These are phyloP conservation scores for Evernia prunastri DNA, from an alignment of 495 filamentous ascomycete species.

Conservation along the genomic window DNA sequence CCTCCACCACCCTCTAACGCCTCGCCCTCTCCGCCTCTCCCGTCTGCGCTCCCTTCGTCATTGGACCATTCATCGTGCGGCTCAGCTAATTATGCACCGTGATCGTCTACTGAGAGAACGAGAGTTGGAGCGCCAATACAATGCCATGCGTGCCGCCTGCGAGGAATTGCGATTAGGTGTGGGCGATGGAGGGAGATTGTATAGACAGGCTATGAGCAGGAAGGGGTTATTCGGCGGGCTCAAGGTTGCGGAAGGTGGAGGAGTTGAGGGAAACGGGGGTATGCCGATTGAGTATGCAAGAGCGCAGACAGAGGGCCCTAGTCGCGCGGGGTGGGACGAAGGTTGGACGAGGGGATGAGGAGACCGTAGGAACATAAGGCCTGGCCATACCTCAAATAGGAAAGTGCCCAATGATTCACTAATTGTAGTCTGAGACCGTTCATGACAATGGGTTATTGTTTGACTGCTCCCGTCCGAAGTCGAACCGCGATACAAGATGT, in stretches of 20 bases:
- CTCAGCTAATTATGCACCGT: constrained; percentile 64
- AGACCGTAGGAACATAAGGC: neutral
- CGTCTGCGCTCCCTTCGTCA: constrained; percentile 86
- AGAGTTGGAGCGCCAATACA: constrained; percentile 67
- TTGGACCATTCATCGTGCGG: constrained; percentile 98
- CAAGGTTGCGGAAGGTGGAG: constrained; percentile 17
- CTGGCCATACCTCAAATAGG: neutral
- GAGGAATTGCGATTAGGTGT: constrained; percentile 69
- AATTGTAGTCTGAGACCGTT: neutral
- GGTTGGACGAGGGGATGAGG: constrained; percentile 40
- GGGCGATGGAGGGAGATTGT: constrained; percentile 71
- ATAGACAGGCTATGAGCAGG: constrained; percentile 79
- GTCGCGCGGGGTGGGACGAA: constrained; percentile 71
- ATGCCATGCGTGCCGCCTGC: constrained; percentile 70
- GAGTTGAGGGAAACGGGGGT: constrained; percentile 32
- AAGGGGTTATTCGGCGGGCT: constrained; percentile 56
- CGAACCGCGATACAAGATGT: neutral
- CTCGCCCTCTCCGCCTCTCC: constrained; percentile 76
- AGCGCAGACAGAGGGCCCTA: constrained; percentile 70
- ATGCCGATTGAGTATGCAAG: constrained; percentile 86
- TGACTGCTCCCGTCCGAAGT: neutral
- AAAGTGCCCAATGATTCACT: neutral
- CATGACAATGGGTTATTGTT: neutral
- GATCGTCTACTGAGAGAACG: constrained; percentile 52
- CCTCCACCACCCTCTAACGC: constrained; percentile 57